These are phyloP conservation scores for Cyclotella atomus DNA, from an alignment of 108 stramenopile species.

Conservation along the genomic window DNA sequence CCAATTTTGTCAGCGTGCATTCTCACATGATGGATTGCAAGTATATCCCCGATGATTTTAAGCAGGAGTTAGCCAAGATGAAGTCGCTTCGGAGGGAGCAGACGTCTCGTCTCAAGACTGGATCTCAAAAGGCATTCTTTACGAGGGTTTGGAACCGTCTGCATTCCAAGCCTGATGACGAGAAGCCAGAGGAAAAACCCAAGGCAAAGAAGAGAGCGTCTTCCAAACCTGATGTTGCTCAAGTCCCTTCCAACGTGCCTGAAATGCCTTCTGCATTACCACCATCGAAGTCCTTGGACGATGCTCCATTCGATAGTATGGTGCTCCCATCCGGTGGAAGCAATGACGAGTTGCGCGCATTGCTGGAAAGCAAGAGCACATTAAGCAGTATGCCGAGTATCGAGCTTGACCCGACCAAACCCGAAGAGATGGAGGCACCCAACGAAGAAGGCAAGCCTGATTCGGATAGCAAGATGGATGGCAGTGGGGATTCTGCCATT, in stretches of 20 bases:
- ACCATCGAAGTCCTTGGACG: background rate
- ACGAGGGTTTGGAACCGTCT: constrained; percentile 81
- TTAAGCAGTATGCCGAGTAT: constrained; percentile 44
- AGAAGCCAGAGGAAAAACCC: constrained; percentile 1
- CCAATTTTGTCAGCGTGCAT: constrained; percentile 91
- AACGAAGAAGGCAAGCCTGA: constrained; percentile 4
- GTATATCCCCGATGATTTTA: constrained; percentile 64
- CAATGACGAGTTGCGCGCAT: constrained; percentile 41
- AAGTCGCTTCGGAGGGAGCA: constrained; percentile 88
- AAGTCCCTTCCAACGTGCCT: background rate
- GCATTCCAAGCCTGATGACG: constrained; percentile 39
- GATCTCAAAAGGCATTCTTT: constrained; percentile 92
- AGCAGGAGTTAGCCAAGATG: constrained; percentile 62
- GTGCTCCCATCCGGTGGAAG: constrained; percentile 15
- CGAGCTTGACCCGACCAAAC: constrained; percentile 28
- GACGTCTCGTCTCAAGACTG: constrained; percentile 76
- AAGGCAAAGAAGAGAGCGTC: background rate
- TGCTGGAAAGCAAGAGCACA: constrained; percentile 51
- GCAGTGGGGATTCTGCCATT: constrained; percentile 42
- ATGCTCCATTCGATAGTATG: constrained; percentile 12
- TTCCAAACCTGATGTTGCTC: background rate
- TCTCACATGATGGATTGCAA: constrained; percentile 91
- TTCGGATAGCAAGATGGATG: constrained; percentile 9
- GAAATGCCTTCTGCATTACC: background rate
- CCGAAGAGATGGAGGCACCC: background rate